Evolutionary conservation across 208 protist genomes (phyloP), one percentile per base, ranked within the genome.

Genomic region (Crithidia fasciculata): DNA sequence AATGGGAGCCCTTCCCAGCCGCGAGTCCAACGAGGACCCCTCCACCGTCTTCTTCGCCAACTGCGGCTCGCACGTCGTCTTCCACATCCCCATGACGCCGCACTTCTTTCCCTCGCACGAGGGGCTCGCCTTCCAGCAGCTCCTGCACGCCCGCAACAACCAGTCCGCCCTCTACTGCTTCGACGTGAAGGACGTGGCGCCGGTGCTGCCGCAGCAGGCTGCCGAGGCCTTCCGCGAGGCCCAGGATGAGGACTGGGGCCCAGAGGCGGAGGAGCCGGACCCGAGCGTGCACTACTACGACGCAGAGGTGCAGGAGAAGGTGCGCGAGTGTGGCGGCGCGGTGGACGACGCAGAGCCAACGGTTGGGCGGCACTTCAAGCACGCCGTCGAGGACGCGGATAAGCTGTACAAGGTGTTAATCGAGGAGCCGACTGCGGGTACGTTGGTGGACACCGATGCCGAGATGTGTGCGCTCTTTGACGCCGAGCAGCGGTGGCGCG

Each of bases 91-190:
- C 7, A 72, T 92, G 52, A 92, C 85, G 0, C 60, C 63, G 9
- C 85, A 92, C 59, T 92, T 80, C 67, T 89, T 92, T 50, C 77
- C 83, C 18, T 80, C 74, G 5, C 59, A 64, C 4, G 15, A 72
- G 15, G 70, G 83, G n/a, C 80, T 83, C 10, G 83, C 80, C 3
- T 92, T 92, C 57, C 80, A 56, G 55, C 87, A 92, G 62, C 76
- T 92, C 44, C 62, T 78, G 39, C 57, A 86, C 52, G 74, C 73
- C 18, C 78, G 87, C 56, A 75, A 80, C 49, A 70, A 80, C 54
- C 87, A 86, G 53, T 88, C 82, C 12, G 73, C 75, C 15, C 85
- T 86, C 15, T 92, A 90, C 74, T 75, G 78, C 63, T 93, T 88
- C 66, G 78, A 85, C 39, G 41, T 88, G 58, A 43, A 70, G 5